Evolutionary conservation across 805 yeast genomes (phyloP), one percentile per base, ranked within the genome.

Genomic region (Ogataea angusta): DNA sequence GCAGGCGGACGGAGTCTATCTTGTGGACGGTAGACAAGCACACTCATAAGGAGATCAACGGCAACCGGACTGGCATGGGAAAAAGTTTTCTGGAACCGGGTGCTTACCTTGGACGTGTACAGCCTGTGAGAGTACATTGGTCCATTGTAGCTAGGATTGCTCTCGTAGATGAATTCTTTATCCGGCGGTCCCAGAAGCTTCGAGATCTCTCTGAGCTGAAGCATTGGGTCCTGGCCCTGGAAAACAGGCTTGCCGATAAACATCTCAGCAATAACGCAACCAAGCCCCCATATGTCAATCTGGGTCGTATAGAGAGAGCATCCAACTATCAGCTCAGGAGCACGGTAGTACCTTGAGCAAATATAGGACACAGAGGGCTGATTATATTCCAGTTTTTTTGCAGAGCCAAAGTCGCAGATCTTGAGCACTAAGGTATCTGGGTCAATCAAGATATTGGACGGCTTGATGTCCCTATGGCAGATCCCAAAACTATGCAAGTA

Each of bases 251-350:
- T 82, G 12, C 97, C 97, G 47, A 89, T 74, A 42, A 84, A 73
- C 86, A 93, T 82, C 65, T 93, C 99, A 10, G 97, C 96, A 45
- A 93, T 68, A 25, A 93, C 96, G 68, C 99, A 91, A 1, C 98
- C 99, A 45, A 91, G 70, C 13, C 97, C 96, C 99, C 99, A 93
- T 55, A 90, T 84, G 63, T 93, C 99, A 44, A 93, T 91, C 57
- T 89, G 86, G 3, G 95, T 82, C 4, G 95, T 79, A 62, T 93
- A 93, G 27, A 82, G 75, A 44, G 90, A 78, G 53, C 89, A 84
- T 2, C 99, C 99, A 40, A 93, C 80, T 57, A 93, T 85, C 45
- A 93, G 74, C 63, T 93, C 99, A 0, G 99, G 99, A 1, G 98
- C 95, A 53, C 97, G 76, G 65, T 90, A 90, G 63, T 89, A 93